phyloP scores from a whole-genome alignment of 805 yeast species.

The Yarrowia divulgata region DNA sequence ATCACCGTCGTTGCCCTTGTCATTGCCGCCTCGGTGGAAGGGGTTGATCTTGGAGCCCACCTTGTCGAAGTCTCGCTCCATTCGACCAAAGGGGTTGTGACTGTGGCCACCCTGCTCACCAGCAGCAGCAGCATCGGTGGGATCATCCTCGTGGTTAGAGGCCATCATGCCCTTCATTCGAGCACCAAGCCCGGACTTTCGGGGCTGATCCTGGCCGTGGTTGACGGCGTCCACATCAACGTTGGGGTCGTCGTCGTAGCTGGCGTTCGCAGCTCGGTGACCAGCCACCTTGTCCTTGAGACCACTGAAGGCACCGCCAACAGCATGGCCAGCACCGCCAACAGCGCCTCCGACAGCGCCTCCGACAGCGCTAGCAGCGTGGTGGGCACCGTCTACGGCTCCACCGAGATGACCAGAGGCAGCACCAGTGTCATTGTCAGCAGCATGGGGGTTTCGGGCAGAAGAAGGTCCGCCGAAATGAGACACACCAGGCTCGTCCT shows the following conservation, averaged over 20 bases:
- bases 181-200: conserved; percentile 21
- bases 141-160: conserved; percentile 33
- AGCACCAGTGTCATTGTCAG: conserved; percentile 26
- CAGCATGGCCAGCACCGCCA: conserved; percentile 49
- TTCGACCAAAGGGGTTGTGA: conserved; percentile 22
- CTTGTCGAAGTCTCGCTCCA: conserved; percentile 14
- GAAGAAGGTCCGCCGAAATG: conserved; percentile 33
- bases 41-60: conserved; percentile 27
- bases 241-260: conserved; percentile 34
- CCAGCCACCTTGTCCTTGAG: conserved; percentile 41
- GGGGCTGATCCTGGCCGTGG: conserved; percentile 19
- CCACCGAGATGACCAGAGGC: conserved; percentile 50
- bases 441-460: conserved; percentile 37
- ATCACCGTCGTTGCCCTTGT: conserved; percentile 25
- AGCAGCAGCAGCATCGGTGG: conserved; percentile 1
- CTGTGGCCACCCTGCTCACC: conserved; percentile 1
- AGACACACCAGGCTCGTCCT: conserved; percentile 10
- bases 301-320: conserved; percentile 38
- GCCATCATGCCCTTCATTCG: conserved; percentile 36
- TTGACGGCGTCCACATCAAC: conserved; percentile 27
- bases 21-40: conserved; percentile 1
- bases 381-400: conserved; percentile 52
- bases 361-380: conserved; percentile 51
- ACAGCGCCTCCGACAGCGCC: conserved; percentile 56
- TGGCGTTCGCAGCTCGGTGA: conserved; percentile 5